Base-by-base conservation (phyloP, 495 filamentous ascomycete species). In the Beverwykella pulmonaria region DNA sequence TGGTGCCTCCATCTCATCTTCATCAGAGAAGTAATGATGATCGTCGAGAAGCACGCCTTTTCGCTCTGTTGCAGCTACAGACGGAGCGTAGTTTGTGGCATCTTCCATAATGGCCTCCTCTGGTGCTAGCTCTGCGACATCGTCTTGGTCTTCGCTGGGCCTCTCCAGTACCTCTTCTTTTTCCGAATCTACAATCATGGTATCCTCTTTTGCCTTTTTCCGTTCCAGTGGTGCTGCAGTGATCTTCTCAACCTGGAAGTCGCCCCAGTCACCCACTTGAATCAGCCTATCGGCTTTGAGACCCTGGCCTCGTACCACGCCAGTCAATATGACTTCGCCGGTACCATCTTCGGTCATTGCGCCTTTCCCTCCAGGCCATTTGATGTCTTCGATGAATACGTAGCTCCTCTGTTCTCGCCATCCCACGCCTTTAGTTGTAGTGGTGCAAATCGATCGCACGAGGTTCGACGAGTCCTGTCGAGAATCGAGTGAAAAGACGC, bases 21-120 rank as follows among this genome's bases (percentile, higher is more conserved):
- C 92, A 54, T 98, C 94, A 2, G 92, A 93, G 74, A 97, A 98
- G 78, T 98, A 98, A 73, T 97, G 94, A 77, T 98, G 93, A 65
- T 96, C 93, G 68, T 98, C 94, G 29, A 98, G 82, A 46, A 98
- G 81, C 3, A 98, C 94, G 50, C 93, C 93, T 76, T 85, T 87
- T 52, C 88, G 71, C 82, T 81, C 78, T 4, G 82, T 80, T 17
- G 82, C 78, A 2, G 82, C 82, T n/a, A 86, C 81, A 7, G 86
- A 85, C 29, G 84, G 74, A 0, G 81, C 78, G 47, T 83, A 77
- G 61, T 84, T 81, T 20, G 88, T 84, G 8, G 79, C 79, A 61
- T 89, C 86, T 32, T 89, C 85, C 84, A 91, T 91, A 73, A 89
- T 86, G 14, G 82, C 82, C 61, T 89, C 89, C 74, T 97, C 92